Evolutionary conservation across 106 monocot genomes (phyloP).

Genomic region (Amphibolis antarctica): DNA sequence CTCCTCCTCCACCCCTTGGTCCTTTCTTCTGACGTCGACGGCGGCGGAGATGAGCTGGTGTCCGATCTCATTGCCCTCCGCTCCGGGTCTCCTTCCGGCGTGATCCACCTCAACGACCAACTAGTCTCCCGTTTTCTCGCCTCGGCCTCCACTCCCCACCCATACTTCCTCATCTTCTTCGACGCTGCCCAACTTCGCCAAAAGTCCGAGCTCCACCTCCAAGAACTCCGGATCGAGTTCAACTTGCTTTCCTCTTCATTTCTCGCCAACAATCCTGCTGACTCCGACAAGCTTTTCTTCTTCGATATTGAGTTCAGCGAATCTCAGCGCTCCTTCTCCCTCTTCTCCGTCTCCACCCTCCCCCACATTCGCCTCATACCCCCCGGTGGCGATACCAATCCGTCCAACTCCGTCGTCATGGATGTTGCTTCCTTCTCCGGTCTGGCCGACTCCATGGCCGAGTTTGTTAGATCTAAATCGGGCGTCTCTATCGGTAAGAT

Average conservation of each 20-base stretch:
- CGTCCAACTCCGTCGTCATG: conserved; percentile 51
- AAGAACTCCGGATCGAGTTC: conserved; percentile 72
- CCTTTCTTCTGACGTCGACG: not conserved
- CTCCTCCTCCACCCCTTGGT: not conserved
- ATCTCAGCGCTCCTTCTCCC: conserved; percentile 64
- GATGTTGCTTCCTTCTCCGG: conserved; percentile 51
- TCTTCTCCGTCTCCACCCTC: conserved; percentile 68
- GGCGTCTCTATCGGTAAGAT: conserved; percentile 55
- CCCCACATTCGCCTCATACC: conserved; percentile 66
- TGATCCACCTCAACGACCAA: conserved; percentile 71
- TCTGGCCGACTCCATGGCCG: conserved; percentile 76
- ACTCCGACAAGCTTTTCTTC: conserved; percentile 52
- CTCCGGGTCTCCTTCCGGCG: conserved; percentile 49
- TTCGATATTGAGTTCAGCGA: conserved; percentile 85
- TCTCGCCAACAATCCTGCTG: conserved; percentile 18
- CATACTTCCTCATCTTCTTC: conserved; percentile 86
- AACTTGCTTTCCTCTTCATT: conserved; percentile 54
- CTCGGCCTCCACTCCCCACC: conserved; percentile 40
- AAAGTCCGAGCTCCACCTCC: conserved; percentile 81
- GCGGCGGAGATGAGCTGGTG: conserved; percentile 31
- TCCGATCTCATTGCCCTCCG: conserved; percentile 55
- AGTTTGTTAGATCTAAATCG: conserved; percentile 60
- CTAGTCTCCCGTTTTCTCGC: conserved; percentile 57
- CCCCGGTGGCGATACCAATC: conserved; percentile 19
- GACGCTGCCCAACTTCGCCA: conserved; percentile 64